Evolutionary conservation across 2,329 filamentous ascomycete genomes (phyloP).

Genomic region (Botrytis fabae): DNA sequence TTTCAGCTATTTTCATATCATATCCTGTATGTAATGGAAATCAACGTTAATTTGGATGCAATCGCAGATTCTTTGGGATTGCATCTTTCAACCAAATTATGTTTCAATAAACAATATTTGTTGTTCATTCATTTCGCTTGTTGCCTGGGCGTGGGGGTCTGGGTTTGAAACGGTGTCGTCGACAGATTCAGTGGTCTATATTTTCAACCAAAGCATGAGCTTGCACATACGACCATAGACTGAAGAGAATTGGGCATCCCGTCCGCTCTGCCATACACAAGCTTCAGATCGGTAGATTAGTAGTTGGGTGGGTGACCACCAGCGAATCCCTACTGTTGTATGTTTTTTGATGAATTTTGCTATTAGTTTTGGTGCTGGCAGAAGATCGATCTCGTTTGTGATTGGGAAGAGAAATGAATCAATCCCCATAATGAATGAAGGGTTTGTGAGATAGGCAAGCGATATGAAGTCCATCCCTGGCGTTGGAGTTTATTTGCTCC

Average conservation of each 20-base stretch:
- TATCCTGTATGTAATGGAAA: constrained; percentile 2
- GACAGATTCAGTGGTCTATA: no score
- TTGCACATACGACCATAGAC: constrained; percentile 8
- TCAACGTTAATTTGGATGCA: not conserved
- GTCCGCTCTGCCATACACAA: constrained; percentile 27
- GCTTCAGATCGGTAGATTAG: constrained; percentile 25
- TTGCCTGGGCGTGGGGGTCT: not conserved
- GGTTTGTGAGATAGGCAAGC: not conserved
- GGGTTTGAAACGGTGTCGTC: not conserved
- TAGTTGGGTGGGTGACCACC: constrained; percentile 26
- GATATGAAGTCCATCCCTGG: not conserved
- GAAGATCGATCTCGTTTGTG: not conserved
- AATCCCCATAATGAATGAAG: not conserved
- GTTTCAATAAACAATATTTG: not conserved
- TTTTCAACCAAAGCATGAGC: rapidly evolving
- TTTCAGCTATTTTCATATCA: not conserved
- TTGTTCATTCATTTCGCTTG: not conserved
- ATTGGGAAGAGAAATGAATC: not conserved
- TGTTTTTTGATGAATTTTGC: not conserved
- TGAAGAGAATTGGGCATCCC: constrained; percentile 22
- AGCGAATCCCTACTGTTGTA: constrained; percentile 26
- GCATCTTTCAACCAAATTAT: not conserved
- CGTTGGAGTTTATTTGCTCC: not conserved
- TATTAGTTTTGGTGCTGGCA: not conserved
- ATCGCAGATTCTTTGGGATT: not conserved